Percentiles rank a stretch among this genome's conserved stretches.
Conservation (phyloP, 371 early-diverging fungal species). For the Blakeslea trispora region DNA sequence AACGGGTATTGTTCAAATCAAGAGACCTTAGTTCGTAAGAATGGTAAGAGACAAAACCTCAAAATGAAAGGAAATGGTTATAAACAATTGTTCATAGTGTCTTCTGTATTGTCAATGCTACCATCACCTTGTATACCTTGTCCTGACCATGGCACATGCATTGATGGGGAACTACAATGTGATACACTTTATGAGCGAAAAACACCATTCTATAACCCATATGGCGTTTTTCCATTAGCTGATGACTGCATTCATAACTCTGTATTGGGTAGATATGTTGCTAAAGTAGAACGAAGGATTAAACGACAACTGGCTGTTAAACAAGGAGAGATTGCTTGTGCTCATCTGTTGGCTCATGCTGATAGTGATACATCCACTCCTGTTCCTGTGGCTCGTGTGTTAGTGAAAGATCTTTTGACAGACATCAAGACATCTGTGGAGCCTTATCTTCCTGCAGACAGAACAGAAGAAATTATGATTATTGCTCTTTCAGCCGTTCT, state of each 20-base stretch:
- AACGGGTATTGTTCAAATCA: constrained; percentile 21
- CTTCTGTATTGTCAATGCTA: constrained; percentile 4
- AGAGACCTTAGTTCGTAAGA: not conserved
- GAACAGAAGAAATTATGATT: constrained; percentile 16
- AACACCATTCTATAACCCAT: constrained; percentile 18
- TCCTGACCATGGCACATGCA: constrained; percentile 24
- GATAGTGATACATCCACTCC: not conserved
- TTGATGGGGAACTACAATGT: constrained; percentile 17
- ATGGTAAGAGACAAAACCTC: not conserved
- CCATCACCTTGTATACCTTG: constrained; percentile 29
- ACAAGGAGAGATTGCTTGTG: constrained; percentile 22
- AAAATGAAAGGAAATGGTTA: too few relatives aligned
- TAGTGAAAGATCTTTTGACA: constrained; percentile 8
- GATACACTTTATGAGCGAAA: constrained; percentile 20
- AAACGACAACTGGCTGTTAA: constrained; percentile 8
- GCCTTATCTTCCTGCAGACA: constrained; percentile 1
- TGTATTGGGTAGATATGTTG: constrained; percentile 14
- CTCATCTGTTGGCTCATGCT: constrained; percentile 9
- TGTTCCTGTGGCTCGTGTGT: not conserved
- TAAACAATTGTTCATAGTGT: not conserved
- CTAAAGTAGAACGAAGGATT: constrained; percentile 17
- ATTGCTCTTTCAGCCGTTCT: constrained; percentile 14
- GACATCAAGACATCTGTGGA: constrained; percentile 2
- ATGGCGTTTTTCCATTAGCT: constrained; percentile 17
- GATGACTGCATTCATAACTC: constrained; percentile 29